phyloP scores from a whole-genome alignment of 331 rosid species.

The Quercus tomentella region DNA sequence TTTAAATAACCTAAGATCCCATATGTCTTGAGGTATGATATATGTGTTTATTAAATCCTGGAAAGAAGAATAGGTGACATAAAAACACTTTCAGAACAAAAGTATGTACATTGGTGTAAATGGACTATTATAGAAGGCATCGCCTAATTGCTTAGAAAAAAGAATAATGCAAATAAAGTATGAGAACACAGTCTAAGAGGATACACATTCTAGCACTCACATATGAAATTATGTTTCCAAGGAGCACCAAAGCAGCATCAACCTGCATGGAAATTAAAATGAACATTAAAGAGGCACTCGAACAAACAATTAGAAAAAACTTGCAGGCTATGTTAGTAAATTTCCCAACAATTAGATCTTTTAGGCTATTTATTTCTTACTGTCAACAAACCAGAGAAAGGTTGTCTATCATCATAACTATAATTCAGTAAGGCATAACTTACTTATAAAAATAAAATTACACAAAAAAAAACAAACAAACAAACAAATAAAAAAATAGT shows the following conservation, averaged over 20 bases:
- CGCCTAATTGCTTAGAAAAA: neutral
- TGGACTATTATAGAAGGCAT: neutral
- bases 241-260: constrained; percentile 78
- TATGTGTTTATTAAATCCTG: constrained; percentile 62
- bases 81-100: constrained; percentile 11
- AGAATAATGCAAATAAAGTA: neutral
- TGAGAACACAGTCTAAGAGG: neutral
- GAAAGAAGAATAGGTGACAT: constrained; percentile 23
- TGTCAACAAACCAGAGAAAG: neutral
- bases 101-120: neutral
- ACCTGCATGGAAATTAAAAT: constrained; percentile 52
- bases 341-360: neutral
- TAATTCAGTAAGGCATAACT: neutral
- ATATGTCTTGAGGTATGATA: constrained; percentile 79
- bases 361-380: too few species aligned
- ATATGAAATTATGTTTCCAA: constrained; percentile 72
- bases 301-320: neutral
- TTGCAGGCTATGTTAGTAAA: neutral
- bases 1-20: constrained; percentile 89
- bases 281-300: constrained; percentile 17
- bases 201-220: constrained; percentile 44
- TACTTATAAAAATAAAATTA: too few species aligned
- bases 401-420: neutral
- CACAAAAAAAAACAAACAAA: neutral
- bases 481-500: too few species aligned